Evolutionary conservation across 768 basidiomycete species (phyloP).

Genomic region (Agaricus subrufescens): DNA sequence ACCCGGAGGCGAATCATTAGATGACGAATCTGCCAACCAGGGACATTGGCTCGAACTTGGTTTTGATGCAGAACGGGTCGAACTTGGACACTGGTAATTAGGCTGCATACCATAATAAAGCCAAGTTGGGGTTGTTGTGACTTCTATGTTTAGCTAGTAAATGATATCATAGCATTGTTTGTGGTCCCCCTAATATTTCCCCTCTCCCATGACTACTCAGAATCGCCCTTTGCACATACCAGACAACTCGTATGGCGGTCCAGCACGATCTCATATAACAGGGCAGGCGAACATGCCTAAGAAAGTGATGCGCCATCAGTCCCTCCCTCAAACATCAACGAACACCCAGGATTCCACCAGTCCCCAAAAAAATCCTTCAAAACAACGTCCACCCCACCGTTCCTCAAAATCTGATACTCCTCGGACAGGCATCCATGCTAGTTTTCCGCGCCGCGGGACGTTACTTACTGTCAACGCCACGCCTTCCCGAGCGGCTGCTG

Average conservation of each 20-base stretch:
- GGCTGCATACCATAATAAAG: too few relatives aligned
- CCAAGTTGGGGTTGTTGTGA: too few relatives aligned
- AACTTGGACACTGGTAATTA: slow-evolving; percentile 64
- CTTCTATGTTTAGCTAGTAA: too few relatives aligned
- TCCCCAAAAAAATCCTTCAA: background rate
- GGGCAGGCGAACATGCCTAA: background rate
- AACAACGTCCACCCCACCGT: background rate
- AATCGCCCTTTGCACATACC: background rate
- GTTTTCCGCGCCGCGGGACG: slow-evolving; percentile 24
- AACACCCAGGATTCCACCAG: background rate
- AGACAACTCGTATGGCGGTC: background rate
- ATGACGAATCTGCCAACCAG: slow-evolving; percentile 33
- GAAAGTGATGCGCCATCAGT: background rate
- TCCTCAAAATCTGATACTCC: background rate
- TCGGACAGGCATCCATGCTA: background rate
- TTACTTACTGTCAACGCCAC: slow-evolving; percentile 48
- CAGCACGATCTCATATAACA: background rate
- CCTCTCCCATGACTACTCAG: too few relatives aligned
- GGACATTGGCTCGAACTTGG: slow-evolving; percentile 58
- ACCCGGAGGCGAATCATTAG: slow-evolving; percentile 25
- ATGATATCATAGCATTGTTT: too few relatives aligned
- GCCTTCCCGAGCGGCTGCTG: slow-evolving; percentile 45
- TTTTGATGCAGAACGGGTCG: slow-evolving; percentile 41
- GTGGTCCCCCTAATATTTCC: too few relatives aligned
- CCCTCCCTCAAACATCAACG: background rate